Base-by-base conservation (phyloP, 2,329 filamentous ascomycete genomes). In the Hymenoscyphus infarciens region DNA sequence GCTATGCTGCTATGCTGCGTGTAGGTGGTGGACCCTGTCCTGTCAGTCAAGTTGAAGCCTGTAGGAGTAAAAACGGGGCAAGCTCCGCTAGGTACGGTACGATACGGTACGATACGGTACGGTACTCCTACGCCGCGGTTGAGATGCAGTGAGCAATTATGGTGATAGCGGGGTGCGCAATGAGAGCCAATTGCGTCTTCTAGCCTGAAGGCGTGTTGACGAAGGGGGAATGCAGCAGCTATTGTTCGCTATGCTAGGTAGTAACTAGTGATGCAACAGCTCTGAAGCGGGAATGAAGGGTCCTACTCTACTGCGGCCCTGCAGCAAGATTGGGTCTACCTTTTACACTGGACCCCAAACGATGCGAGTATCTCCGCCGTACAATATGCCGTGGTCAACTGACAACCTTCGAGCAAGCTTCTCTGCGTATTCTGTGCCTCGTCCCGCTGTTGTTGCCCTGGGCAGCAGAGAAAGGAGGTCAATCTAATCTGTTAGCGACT, bases 11-110 rank as follows among this genome's bases (percentile, higher is more conserved):
- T 27, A n/a, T n/a, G n/a, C n/a, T n/a, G n/a, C n/a, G n/a, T n/a
- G n/a, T n/a, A n/a, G n/a, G n/a, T 60, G 61, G 42, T 39, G 39
- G 38, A 63, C 64, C 67, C 61, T 63, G 42, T 49, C 67, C 61
- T 63, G 42, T 49, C n/a, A 25, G 42, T 15, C n/a, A 45, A 45
- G 25, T 22, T 11, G 42, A 49, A 22, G 42, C 42, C 39, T 19
- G 39, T 16, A 42, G 2, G 10, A 42, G 38, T 15, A n/a, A 5
- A 16, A 10, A 19, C 19, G 42, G 19, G 19, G 25, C 25, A 27
- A 27, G 25, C 25, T 27, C 25, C 25, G n/a, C n/a, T n/a, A n/a
- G n/a, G n/a, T n/a, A n/a, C n/a, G n/a, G n/a, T n/a, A n/a, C n/a
- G n/a, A n/a, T n/a, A n/a, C n/a, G n/a, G n/a, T n/a, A n/a, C n/a